These are phyloP conservation scores for Claviceps pusilla DNA, from an alignment of 2,329 filamentous ascomycete species.

Conservation along the genomic window DNA sequence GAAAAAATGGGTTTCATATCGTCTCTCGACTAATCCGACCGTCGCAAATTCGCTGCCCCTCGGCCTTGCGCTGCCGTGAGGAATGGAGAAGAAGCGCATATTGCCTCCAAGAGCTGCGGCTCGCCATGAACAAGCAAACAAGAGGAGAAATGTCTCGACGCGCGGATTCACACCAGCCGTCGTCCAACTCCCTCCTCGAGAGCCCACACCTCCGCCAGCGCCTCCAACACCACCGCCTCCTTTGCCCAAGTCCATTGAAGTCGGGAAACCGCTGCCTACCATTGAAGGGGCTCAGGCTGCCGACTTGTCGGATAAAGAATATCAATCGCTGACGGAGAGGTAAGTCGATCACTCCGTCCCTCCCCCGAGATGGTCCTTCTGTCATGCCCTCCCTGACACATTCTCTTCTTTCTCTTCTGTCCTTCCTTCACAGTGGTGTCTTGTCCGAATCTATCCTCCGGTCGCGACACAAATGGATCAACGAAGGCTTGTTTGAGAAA, in stretches of 20 bases:
- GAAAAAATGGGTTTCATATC: conserved; percentile 18
- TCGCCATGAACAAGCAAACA: conserved; percentile 42
- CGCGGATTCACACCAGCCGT: conserved; percentile 34
- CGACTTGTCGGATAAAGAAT: conserved; percentile 48
- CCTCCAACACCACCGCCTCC: conserved; percentile 22
- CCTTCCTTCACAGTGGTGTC: conserved; percentile 42
- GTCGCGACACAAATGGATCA: conserved; percentile 60
- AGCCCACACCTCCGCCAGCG: conserved; percentile 15
- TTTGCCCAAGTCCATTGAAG: conserved; percentile 47
- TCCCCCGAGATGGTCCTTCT: not conserved
- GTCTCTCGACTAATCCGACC: conserved; percentile 4
- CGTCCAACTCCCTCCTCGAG: conserved; percentile 20
- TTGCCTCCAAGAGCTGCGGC: conserved; percentile 47
- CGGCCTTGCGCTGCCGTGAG: not conserved
- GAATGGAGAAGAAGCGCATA: conserved; percentile 53
- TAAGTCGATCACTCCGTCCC: conserved; percentile 15
- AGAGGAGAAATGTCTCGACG: conserved; percentile 43
- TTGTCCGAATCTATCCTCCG: conserved; percentile 57
- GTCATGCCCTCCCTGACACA: not conserved
- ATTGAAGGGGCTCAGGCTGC: conserved; percentile 51
- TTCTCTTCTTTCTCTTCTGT: not conserved
- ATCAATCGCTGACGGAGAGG: conserved; percentile 62
- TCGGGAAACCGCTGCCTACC: conserved; percentile 56
- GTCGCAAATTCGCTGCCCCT: not conserved
- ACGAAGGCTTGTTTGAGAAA: conserved; percentile 57